Evolutionary conservation across 257 asterid species (phyloP).

Genomic region (Lithospermum erythrorhizon): DNA sequence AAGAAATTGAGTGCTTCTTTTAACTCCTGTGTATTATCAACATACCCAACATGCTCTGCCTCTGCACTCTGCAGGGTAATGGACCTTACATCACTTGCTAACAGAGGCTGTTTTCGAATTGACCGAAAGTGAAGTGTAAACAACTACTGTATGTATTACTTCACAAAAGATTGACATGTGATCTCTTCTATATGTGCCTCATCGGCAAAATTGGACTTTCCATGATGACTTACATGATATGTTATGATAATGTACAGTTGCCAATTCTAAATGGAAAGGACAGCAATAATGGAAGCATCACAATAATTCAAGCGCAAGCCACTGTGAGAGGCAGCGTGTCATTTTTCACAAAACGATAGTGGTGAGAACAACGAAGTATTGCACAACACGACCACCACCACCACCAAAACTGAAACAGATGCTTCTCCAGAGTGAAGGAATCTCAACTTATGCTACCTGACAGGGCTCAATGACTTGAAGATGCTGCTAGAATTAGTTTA

Average conservation of each 20-base stretch:
- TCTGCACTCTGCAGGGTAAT: too few species aligned
- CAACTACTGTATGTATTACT: too few species aligned
- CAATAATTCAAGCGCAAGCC: constrained; percentile 13
- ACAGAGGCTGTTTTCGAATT: too few species aligned
- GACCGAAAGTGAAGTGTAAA: too few species aligned
- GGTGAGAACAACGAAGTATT: neutral
- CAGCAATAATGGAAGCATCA: constrained; percentile 10
- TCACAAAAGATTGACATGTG: neutral
- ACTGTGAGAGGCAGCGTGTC: constrained; percentile 8
- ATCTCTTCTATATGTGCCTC: neutral
- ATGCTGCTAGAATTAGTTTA: neutral
- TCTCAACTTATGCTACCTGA: constrained; percentile 3
- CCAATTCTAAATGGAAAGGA: constrained; percentile 16
- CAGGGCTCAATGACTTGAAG: neutral
- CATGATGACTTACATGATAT: constrained; percentile 18
- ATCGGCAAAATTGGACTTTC: constrained; percentile 23
- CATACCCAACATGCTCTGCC: too few species aligned
- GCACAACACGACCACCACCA: constrained; percentile 2
- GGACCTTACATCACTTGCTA: too few species aligned
- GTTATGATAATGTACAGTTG: constrained; percentile 37
- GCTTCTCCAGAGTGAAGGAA: constrained; percentile 14
- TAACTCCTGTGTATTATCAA: too few species aligned
- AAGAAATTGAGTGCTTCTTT: too few species aligned
- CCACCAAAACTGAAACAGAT: constrained; percentile 17
- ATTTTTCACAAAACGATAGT: constrained; percentile 7